Evolutionary conservation across 1,139 yeast species (phyloP).

Genomic region (Hansenula lynferdii): DNA sequence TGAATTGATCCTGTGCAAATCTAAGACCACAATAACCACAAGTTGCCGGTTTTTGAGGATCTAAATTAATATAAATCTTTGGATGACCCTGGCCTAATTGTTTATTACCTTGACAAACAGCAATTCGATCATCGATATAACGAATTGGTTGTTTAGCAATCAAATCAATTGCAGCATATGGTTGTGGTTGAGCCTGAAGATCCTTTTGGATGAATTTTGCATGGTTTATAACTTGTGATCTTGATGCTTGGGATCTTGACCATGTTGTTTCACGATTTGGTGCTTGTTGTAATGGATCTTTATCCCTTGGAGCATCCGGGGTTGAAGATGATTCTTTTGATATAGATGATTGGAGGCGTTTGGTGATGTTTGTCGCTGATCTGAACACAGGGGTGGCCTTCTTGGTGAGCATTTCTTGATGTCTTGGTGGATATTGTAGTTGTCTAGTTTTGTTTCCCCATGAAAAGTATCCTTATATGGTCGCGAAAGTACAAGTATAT

Average conservation of each 20-base stretch:
- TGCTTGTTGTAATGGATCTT: slow-evolving; percentile 43
- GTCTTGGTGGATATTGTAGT: too few species aligned
- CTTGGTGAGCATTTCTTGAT: too few species aligned
- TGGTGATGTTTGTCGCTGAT: background rate
- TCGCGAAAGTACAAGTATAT: too few species aligned
- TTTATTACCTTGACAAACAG: slow-evolving; percentile 83
- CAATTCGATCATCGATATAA: slow-evolving; percentile 53
- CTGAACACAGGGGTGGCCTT: too few species aligned
- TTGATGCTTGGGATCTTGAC: slow-evolving; percentile 65
- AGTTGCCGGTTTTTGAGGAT: slow-evolving; percentile 48
- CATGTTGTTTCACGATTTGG: slow-evolving; percentile 71
- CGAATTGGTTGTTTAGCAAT: slow-evolving; percentile 71
- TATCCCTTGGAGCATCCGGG: slow-evolving; percentile 3
- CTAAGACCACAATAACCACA: slow-evolving; percentile 81
- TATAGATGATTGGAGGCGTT: slow-evolving; percentile 4
- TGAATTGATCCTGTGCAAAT: slow-evolving; percentile 28
- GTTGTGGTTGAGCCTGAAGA: slow-evolving; percentile 65
- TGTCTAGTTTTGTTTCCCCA: too few species aligned
- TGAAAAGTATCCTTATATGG: too few species aligned
- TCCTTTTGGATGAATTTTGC: slow-evolving; percentile 75
- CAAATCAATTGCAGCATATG: slow-evolving; percentile 81
- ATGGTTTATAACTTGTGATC: slow-evolving; percentile 54
- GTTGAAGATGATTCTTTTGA: slow-evolving; percentile 3
- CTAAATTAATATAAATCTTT: slow-evolving; percentile 75
- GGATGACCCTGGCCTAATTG: slow-evolving; percentile 84